phyloP scores from a whole-genome alignment of 768 basidiomycete species.

The Psilocybe tampanensis region DNA sequence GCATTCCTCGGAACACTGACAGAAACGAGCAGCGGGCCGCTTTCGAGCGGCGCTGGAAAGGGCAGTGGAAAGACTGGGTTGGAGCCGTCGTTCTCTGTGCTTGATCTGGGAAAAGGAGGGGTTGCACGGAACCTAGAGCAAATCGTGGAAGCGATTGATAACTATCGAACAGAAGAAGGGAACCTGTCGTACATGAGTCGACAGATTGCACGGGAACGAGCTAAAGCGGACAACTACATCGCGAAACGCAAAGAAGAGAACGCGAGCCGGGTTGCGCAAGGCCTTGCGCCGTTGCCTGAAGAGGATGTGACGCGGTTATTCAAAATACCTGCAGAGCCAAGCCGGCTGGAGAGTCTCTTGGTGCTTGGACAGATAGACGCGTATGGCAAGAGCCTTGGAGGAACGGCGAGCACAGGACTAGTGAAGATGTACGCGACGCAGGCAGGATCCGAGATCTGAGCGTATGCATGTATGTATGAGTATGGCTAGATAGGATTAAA shows the following conservation, averaged over 20 bases:
- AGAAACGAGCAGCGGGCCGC: constrained; percentile 42
- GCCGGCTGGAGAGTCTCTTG: constrained; percentile 84
- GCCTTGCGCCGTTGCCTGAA: constrained; percentile 83
- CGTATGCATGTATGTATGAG: constrained; percentile 7
- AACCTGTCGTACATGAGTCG: constrained; percentile 88
- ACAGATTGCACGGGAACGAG: constrained; percentile 86
- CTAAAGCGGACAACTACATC: constrained; percentile 76
- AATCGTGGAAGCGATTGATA: constrained; percentile 83
- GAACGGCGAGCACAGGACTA: constrained; percentile 61
- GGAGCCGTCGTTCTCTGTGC: constrained; percentile 62
- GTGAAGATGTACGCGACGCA: constrained; percentile 85
- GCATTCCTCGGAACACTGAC: constrained; percentile 75
- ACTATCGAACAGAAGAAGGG: constrained; percentile 87
- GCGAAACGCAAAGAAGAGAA: constrained; percentile 92
- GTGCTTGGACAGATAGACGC: constrained; percentile 87
- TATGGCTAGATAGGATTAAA: background rate
- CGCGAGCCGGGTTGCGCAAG: constrained; percentile 73
- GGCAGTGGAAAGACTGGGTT: constrained; percentile 37
- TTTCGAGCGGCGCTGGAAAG: constrained; percentile 41
- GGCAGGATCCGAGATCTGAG: constrained; percentile 25
- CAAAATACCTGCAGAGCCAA: constrained; percentile 89
- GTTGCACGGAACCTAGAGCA: constrained; percentile 80
- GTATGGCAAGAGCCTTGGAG: constrained; percentile 76
- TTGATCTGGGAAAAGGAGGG: constrained; percentile 72
- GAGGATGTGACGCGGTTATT: constrained; percentile 84